Evolutionary conservation across 2,329 filamentous ascomycete species (phyloP), one percentile per base, ranked within the genome.

Genomic region (Neocatenulostroma microsporum): DNA sequence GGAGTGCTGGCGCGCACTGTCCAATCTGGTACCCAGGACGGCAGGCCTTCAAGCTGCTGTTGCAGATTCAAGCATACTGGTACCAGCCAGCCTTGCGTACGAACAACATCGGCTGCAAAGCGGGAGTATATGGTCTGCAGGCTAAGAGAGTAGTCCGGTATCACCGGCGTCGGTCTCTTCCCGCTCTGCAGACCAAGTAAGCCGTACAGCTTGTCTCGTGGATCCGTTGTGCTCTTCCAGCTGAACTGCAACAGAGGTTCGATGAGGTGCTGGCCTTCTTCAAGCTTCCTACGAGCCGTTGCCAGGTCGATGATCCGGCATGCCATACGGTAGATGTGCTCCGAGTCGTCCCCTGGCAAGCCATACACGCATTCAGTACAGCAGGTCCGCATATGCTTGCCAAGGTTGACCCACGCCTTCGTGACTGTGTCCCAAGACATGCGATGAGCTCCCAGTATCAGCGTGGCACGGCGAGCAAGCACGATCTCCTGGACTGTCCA

Each of bases 1-100:
- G 37, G 20, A 8, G 24, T 26, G 12, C 12, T 24, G 10, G 24
- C 12, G 26, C 15, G 14, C n/a, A 10, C 24, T n/a, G 37, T 30
- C 37, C 37, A 40, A 14, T 40, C 37, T 4, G 37, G 37, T 28
- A 40, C 31, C 37, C 37, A 40, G 10, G 31, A 35, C 5, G 31
- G 37, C 13, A 40, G 15, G 2, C 12, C 17, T 9, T 18, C 5
- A 5, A 35, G 12, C n/a, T n/a, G 19, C 3, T 40, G 37, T 21
- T 30, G 26, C 11, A 40, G 31, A 3, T 30, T 21, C 4, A 30
- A 27, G 17, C 25, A 21, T n/a, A 36, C 19, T 4, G 32, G 31
- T n/a, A 35, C 10, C 9, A 26, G 31, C 37, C 32, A 31, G 10
- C 20, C 19, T n/a, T 40, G 19, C 7, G 19, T 34, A 5, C 21